phyloP scores from a whole-genome alignment of 208 protist genomes.

The Giardia muris region DNA sequence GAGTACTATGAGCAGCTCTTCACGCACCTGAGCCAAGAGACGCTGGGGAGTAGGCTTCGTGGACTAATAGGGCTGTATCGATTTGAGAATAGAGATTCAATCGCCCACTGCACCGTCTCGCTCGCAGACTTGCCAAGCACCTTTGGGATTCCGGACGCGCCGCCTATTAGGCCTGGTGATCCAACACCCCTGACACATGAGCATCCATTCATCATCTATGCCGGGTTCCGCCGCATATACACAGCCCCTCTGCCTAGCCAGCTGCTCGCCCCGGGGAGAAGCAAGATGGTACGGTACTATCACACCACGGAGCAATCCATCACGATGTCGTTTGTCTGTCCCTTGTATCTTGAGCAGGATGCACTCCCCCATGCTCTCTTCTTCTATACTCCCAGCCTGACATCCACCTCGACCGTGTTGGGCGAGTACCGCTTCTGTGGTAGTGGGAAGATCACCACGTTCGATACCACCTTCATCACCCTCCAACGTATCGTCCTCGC shows the following conservation, averaged over 20 bases:
- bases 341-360: not conserved
- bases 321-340: not conserved
- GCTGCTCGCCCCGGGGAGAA: not conserved
- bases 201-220: not conserved
- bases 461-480: not conserved
- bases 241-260: not conserved
- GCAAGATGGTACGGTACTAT: not conserved
- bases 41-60: not conserved
- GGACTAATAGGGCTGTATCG: not conserved
- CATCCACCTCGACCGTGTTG: not conserved
- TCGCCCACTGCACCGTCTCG: not conserved
- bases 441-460: not conserved
- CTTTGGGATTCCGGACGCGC: not conserved
- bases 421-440: not conserved
- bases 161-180: not conserved
- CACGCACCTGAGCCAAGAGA: not conserved
- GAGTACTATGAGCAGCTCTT: not conserved
- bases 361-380: not conserved
- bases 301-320: not conserved
- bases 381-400: not conserved
- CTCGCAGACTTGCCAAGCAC: not conserved
- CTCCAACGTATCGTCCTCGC: not conserved
- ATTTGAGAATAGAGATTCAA: not conserved
- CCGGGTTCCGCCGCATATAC: not conserved
- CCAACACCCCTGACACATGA: not conserved